Evolutionary conservation across 208 protist species (phyloP), one percentile per base, ranked within the genome.

Genomic region (Leishmania martiniquensis): DNA sequence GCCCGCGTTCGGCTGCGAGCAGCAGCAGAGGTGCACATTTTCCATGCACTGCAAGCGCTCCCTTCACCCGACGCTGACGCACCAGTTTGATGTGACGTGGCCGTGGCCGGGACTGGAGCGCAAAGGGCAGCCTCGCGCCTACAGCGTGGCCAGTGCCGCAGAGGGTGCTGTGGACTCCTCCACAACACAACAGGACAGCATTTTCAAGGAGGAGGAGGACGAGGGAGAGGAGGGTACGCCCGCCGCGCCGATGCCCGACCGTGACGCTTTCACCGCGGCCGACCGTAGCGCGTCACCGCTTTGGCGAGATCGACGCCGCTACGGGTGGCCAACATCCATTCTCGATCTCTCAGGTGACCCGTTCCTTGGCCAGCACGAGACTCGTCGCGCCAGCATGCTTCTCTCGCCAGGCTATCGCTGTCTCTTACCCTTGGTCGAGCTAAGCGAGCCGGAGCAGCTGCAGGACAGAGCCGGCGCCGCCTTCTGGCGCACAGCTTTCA

Each of bases 71-170:
- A 81, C 47, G 2, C 72, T 94, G 3, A 87, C 82, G 22, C 80
- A 81, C 54, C 84, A 89, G 72, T 94, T 94, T 65, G 65, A 76
- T 49, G 39, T 94, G 68, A 37, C 4, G 22, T 94, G 90, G 90
- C 86, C 86, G 55, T 94, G 90, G 90, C 90, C 89, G 22, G 47
- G n/a, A 22, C 39, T 45, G 39, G 39, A 68, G 20, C 37, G 39
- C 63, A 44, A 49, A 15, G 6, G 7, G 34, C 34, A 6, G 22
- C 13, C 39, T 25, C 63, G 63, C 39, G 32, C 20, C 20, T 34
- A 7, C 63, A 32, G 39, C 63, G 42, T 15, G 10, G 20, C 39
- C 6, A 39, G 22, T 0, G 6, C 17, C 22, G 37, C 37, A 9
- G 39, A 68, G 42, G 63, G 3, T 29, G 4, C 47, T 3, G 37